Evolutionary conservation across 2,329 filamentous ascomycete genomes (phyloP).

Genomic region (Fusarium armeniacum): DNA sequence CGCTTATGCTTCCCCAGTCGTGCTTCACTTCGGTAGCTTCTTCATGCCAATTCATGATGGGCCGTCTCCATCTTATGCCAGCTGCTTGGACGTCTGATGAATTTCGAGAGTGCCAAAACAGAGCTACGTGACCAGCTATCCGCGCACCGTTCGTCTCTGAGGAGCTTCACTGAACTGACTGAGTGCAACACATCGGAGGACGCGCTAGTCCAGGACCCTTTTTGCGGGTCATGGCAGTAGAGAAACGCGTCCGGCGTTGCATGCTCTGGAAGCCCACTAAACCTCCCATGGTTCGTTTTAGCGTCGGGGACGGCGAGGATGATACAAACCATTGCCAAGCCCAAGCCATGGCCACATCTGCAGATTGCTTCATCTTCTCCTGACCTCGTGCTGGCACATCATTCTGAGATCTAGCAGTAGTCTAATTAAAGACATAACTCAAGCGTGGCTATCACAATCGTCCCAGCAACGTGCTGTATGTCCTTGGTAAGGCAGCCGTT

Average conservation of each 20-base stretch:
- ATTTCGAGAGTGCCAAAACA: conserved; percentile 8
- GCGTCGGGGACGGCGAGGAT: conserved; percentile 43
- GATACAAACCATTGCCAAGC: conserved; percentile 34
- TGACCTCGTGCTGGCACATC: conserved; percentile 37
- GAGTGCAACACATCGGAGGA: conserved; percentile 21
- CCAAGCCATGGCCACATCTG: conserved; percentile 38
- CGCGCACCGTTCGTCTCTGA: conserved; percentile 12
- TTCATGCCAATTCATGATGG: conserved; percentile 21
- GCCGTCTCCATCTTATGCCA: conserved; percentile 20
- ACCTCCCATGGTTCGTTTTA: conserved; percentile 46
- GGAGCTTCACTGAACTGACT: conserved; percentile 14
- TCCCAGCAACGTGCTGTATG: conserved; percentile 28
- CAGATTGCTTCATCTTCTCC: conserved; percentile 47
- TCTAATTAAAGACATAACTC: conserved; percentile 36
- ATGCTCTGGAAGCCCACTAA: conserved; percentile 39
- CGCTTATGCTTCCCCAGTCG: conserved; percentile 29
- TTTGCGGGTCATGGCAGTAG: conserved; percentile 35
- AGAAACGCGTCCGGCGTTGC: conserved; percentile 40
- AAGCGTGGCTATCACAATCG: conserved; percentile 38
- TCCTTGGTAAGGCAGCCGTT: conserved; percentile 32
- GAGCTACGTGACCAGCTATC: background rate
- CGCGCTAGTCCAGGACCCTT: conserved; percentile 39
- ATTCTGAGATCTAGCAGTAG: conserved; percentile 37
- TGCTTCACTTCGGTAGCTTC: conserved; percentile 15
- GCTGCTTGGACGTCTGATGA: conserved; percentile 5